Evolutionary conservation across 2,329 filamentous ascomycete genomes (phyloP).

Genomic region (Huntiella moniliformis): DNA sequence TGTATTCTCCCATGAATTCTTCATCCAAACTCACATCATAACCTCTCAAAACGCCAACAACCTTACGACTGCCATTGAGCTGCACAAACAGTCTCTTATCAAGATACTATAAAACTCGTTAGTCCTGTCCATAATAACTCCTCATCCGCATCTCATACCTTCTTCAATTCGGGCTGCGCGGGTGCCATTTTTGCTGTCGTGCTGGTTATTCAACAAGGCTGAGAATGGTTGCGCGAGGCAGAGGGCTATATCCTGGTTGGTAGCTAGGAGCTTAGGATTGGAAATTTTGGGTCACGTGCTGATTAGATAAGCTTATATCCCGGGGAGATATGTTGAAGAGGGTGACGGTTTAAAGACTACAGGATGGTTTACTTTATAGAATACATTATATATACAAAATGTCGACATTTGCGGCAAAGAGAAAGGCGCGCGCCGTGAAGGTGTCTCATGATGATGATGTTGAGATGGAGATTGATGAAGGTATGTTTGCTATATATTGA

Average conservation of each 20-base stretch:
- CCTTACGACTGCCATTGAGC: conserved; percentile 92
- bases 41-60: conserved; percentile 80
- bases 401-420: conserved; percentile 36
- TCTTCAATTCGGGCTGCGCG: conserved; percentile 97
- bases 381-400: conserved; percentile 19
- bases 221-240: conserved; percentile 1
- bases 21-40: conserved; percentile 60
- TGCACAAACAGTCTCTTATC: conserved; percentile 98
- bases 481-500: conserved; percentile 3
- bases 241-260: not conserved
- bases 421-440: conserved; percentile 62
- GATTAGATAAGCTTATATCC: conserved; percentile 25
- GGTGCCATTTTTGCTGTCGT: conserved; percentile 54
- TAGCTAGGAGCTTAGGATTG: not conserved
- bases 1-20: not conserved
- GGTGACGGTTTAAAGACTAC: not conserved
- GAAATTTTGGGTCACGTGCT: conserved; percentile 25
- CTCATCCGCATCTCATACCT: conserved; percentile 36
- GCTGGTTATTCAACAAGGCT: not conserved
- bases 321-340: not conserved
- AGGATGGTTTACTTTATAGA: not conserved
- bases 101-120: conserved; percentile 58
- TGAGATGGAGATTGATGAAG: conserved; percentile 5
- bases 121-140: not conserved
- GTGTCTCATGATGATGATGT: conserved; percentile 45